Percentiles rank a stretch among this genome's conserved stretches.
Evolutionary conservation across 2,329 filamentous ascomycete genomes (phyloP).

Genomic region (Penicillium sp.): DNA sequence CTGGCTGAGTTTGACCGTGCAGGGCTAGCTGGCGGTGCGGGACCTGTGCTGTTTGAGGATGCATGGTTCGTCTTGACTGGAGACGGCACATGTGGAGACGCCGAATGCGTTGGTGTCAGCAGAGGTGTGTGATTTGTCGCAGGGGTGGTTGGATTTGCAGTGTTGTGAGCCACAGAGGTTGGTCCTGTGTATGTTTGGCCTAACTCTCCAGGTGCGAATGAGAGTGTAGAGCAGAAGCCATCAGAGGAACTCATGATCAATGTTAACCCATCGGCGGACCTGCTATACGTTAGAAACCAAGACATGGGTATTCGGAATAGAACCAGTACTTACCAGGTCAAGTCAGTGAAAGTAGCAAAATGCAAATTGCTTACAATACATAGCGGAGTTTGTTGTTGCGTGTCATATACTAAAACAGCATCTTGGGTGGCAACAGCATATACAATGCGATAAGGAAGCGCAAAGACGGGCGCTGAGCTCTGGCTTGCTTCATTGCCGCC

Average conservation of each 20-base stretch:
- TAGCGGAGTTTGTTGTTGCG: slow-evolving; percentile 89
- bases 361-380: slow-evolving; percentile 96
- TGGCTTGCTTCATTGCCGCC: slow-evolving; percentile 53
- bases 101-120: slow-evolving; percentile 67
- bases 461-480: slow-evolving; percentile 66
- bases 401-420: slow-evolving; percentile 91
- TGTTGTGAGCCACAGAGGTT: slow-evolving; percentile 32
- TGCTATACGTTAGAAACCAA: slow-evolving; percentile 39
- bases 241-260: slow-evolving; percentile 96
- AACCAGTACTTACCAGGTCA: slow-evolving; percentile 72
- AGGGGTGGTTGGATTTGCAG: slow-evolving; percentile 42
- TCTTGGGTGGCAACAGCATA: slow-evolving; percentile 98
- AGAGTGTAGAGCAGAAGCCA: slow-evolving; percentile 90
- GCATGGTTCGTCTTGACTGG: slow-evolving; percentile 58
- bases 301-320: slow-evolving; percentile 1
- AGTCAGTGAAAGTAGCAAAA: slow-evolving; percentile 94
- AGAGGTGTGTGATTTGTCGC: slow-evolving; percentile 67
- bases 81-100: slow-evolving; percentile 56
- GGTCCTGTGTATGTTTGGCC: slow-evolving; percentile 71
- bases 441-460: slow-evolving; percentile 86
- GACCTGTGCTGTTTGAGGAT: slow-evolving; percentile 51
- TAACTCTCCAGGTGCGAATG: slow-evolving; percentile 79
- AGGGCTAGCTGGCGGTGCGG: slow-evolving; percentile 72
- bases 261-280: slow-evolving; percentile 73
- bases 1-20: slow-evolving; percentile 83